Evolutionary conservation across 345 rosid species (phyloP).

Genomic region (Eucalyptus globulus): DNA sequence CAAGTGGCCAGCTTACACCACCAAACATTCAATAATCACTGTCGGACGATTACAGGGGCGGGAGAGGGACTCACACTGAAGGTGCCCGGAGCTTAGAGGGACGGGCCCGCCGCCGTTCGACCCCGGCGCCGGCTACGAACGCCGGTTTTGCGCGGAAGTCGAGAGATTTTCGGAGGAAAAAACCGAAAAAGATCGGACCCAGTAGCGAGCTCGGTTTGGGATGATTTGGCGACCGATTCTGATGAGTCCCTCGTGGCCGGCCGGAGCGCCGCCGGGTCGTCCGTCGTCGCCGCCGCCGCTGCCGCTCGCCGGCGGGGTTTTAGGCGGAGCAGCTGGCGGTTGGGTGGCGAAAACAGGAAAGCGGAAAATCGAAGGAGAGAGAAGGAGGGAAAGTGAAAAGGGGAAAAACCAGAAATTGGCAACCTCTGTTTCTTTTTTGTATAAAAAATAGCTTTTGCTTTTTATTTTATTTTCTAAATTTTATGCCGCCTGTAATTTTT

Average conservation of each 20-base stretch:
- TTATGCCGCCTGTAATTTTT: neutral
- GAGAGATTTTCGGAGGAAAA: neutral
- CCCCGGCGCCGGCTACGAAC: neutral
- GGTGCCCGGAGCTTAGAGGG: neutral
- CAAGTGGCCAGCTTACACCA: neutral
- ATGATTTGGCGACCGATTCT: neutral
- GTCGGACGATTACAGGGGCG: neutral
- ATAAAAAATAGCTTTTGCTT: neutral
- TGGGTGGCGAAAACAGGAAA: neutral
- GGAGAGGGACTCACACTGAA: neutral
- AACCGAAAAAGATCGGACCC: neutral
- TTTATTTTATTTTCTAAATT: neutral
- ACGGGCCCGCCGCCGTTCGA: neutral
- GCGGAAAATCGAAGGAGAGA: neutral
- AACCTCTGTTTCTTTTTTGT: neutral
- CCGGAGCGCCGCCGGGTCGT: neutral
- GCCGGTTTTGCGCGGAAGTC: neutral
- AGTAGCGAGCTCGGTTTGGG: neutral
- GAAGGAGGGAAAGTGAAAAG: neutral
- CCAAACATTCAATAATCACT: neutral
- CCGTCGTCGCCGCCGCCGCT: neutral
- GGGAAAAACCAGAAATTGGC: neutral
- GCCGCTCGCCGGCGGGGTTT: neutral
- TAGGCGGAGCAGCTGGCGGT: neutral
- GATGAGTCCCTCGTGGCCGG: neutral